Conservation (phyloP, 2,329 filamentous ascomycete species). For the Calycina herbarum region DNA sequence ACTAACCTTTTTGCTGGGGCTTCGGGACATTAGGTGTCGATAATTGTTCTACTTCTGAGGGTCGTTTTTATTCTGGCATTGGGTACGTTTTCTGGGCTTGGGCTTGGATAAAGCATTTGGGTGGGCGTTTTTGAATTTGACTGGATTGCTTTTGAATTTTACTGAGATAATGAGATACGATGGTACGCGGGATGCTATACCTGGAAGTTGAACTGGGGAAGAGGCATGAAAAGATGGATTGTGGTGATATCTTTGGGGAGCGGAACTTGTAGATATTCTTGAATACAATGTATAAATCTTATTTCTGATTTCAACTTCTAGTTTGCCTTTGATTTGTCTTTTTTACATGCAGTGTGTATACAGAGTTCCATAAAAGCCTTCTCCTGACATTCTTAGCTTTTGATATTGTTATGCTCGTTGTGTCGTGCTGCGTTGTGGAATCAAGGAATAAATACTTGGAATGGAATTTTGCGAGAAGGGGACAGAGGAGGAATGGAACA, state of each 20-base stretch:
- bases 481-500: too few relatives aligned
- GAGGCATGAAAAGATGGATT: not conserved
- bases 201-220: not conserved
- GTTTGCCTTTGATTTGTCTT: too few relatives aligned
- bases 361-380: too few relatives aligned
- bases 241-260: not conserved
- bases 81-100: not conserved
- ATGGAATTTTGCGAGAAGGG: too few relatives aligned
- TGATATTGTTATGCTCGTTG: too few relatives aligned
- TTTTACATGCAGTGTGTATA: too few relatives aligned
- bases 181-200: not conserved
- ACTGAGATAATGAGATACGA: not conserved
- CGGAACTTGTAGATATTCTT: constrained; percentile 2
- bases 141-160: not conserved
- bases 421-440: too few relatives aligned
- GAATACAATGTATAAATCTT: not conserved
- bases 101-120: constrained; percentile 21
- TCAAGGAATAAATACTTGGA: too few relatives aligned
- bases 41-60: not conserved
- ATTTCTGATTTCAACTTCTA: not conserved
- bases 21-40: constrained; percentile 51
- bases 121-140: constrained; percentile 13
- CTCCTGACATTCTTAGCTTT: too few relatives aligned
- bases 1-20: constrained; percentile 75
- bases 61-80: constrained; percentile 13